Base-by-base conservation (phyloP, 2,329 filamentous ascomycete species). In the Phoma herbarum region DNA sequence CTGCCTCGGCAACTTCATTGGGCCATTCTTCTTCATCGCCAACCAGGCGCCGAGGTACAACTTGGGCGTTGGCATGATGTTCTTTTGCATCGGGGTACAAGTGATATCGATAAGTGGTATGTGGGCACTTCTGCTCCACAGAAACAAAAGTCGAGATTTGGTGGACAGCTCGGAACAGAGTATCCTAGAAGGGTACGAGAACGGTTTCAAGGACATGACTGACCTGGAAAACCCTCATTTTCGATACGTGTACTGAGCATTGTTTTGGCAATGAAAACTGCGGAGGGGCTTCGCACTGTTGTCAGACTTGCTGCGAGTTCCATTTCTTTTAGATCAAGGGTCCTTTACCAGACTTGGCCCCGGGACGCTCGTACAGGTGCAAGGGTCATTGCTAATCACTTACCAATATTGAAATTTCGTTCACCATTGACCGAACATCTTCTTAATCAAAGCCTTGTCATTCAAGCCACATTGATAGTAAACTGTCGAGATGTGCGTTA, bases 81-180 rank as follows among this genome's bases (percentile, higher is more conserved):
- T 39, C 35, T 39, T 39, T n/a, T 39, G 35, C 35, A 39, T 39
- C n/a, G 35, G n/a, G 18, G 46, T 26, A 4, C 33, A 41, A 10
- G 33, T 49, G 33, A n/a, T 49, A 39, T 49, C 33, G 33, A 29
- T 41, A 49, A 39, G 46, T n/a, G 26, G 35, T 42, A 23, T 41
- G 3, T 41, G 37, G 37, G 37, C 23, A 14, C 37, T 41, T 4
- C 16, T 41, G 7, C 20, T 9, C 33, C 48, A 28, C 18, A 42
- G 37, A 23, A 51, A 51, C n/a, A 31, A 29, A 42, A 12, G 12
- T 16, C 20, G 37, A 23, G 37, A 25, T n/a, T 18, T 33, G 4
- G 47, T 23, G 16, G 35, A 41, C 9, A 9, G 2, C 14, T 51
- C 37, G 2, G n/a, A 42, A 26, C 35, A 9, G 12, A 37, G 18